Evolutionary conservation across 2,329 filamentous ascomycete genomes (phyloP).

Genomic region (Fusarium lyarnte): DNA sequence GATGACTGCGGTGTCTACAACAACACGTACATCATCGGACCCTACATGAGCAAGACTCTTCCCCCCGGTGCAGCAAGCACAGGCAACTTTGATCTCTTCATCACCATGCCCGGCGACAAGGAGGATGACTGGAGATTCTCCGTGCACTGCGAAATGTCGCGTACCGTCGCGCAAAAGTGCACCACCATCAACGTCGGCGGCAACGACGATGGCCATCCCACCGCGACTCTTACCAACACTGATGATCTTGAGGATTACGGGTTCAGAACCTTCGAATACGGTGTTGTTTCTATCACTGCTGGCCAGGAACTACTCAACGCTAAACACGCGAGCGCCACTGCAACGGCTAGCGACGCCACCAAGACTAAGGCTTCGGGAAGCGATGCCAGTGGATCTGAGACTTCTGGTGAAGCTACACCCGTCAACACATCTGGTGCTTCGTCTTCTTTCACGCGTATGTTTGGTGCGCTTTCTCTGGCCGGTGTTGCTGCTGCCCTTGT

Average conservation of each 20-base stretch:
- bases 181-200: conserved; percentile 6
- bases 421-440: neutral
- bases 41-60: conserved; percentile 13
- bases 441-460: neutral
- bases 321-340: conserved; percentile 7
- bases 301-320: conserved; percentile 11
- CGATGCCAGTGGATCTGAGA: neutral
- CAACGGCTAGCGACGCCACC: neutral
- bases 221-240: neutral
- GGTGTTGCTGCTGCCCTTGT: neutral
- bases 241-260: neutral
- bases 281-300: conserved; percentile 2
- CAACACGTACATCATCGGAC: conserved; percentile 1
- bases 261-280: neutral
- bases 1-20: conserved; percentile 14
- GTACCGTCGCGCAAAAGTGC: neutral
- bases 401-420: neutral
- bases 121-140: conserved; percentile 6
- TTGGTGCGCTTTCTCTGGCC: neutral
- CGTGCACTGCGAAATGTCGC: conserved; percentile 13
- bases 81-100: conserved; percentile 4
- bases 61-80: conserved; percentile 7
- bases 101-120: neutral
- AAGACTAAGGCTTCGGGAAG: neutral
- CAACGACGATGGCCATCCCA: conserved; percentile 6